A percentile compares a stretch with the other conserved stretches of the same genome.
Conservation (phyloP, 2,329 filamentous ascomycete species). For the Zymoseptoria tritici region DNA sequence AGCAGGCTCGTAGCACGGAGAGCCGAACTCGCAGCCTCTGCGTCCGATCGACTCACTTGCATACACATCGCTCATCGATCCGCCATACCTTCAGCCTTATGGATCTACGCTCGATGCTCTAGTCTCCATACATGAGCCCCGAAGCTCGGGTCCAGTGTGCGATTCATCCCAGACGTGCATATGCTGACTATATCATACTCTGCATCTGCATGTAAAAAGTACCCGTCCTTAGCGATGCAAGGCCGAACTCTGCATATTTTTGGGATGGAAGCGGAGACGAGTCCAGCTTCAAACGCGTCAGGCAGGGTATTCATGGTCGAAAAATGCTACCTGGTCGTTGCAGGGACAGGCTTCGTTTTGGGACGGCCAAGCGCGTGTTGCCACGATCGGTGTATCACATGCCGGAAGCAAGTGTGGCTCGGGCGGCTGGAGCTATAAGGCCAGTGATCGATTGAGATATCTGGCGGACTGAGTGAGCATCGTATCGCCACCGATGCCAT, state of each 20-base stretch:
- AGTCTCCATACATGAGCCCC: neutral
- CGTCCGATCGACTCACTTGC: neutral
- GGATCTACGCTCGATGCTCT: neutral
- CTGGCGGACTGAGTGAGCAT: neutral
- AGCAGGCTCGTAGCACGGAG: neutral
- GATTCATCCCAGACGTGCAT: neutral
- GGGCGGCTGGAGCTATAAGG: neutral
- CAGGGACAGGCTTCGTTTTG: neutral
- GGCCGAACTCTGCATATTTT: neutral
- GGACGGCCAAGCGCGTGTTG: too few species aligned
- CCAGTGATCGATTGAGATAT: neutral
- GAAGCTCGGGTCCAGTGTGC: neutral
- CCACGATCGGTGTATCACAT: neutral
- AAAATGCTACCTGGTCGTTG: neutral
- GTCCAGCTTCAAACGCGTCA: neutral
- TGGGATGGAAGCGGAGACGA: neutral
- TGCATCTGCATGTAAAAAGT: neutral
- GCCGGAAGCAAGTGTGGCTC: neutral
- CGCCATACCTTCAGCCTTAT: neutral
- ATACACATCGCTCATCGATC: neutral
- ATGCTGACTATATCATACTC: neutral
- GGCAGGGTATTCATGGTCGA: neutral
- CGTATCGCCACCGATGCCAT: neutral
- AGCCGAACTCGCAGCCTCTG: neutral
- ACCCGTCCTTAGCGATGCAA: neutral